Evolutionary conservation across 2,329 filamentous ascomycete species (phyloP).

Genomic region (Claviceps maximensis): DNA sequence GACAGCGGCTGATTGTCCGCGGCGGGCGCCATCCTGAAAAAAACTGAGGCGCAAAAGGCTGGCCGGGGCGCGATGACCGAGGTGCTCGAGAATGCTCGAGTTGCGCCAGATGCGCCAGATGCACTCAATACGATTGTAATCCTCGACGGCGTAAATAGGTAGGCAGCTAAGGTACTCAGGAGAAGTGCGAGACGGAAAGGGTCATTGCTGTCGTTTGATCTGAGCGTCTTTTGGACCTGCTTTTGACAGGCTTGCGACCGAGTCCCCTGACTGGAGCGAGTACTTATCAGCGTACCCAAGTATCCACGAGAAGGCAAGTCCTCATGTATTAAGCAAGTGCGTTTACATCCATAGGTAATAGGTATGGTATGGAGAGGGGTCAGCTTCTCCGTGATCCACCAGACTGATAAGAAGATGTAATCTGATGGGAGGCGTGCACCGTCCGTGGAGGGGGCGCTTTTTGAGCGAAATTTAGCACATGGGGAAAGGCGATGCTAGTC

Average conservation of each 20-base stretch:
- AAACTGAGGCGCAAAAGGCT: slow-evolving; percentile 1
- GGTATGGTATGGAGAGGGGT: not conserved
- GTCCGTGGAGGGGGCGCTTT: not conserved
- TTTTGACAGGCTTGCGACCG: not conserved
- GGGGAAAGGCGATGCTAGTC: no score
- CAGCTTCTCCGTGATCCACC: not conserved
- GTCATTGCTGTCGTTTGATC: slow-evolving; percentile 2
- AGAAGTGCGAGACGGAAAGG: not conserved
- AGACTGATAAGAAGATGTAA: no score
- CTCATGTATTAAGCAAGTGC: no score
- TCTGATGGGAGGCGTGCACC: no score
- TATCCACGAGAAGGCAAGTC: no score
- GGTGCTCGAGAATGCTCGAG: not conserved
- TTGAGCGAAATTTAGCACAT: not conserved
- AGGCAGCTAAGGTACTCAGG: not conserved
- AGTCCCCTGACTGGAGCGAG: no score
- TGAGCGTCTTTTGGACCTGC: not conserved
- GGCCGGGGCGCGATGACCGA: not conserved
- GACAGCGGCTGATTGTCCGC: slow-evolving; percentile 4
- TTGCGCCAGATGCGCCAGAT: not conserved
- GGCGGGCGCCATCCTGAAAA: slow-evolving; percentile 7
- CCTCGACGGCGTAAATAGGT: not conserved
- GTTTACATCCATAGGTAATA: no score
- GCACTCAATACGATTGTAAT: not conserved
- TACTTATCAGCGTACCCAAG: no score